Conservation (phyloP, 2,329 filamentous ascomycete species). For the Sarocladium brachiariae region DNA sequence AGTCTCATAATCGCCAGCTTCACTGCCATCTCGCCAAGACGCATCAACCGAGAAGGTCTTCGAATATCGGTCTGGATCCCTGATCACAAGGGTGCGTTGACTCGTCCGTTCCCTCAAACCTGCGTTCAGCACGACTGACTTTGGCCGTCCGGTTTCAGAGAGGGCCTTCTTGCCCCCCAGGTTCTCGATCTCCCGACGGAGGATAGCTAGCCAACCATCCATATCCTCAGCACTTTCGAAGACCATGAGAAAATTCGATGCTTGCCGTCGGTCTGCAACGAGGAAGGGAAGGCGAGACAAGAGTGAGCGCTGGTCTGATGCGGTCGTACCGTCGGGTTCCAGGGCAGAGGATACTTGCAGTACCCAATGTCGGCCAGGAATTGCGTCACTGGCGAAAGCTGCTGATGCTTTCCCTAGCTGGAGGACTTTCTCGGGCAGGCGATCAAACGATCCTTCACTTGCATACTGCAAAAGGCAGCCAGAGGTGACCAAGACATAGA, state of each 20-base stretch:
- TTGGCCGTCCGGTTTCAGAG: constrained; percentile 52
- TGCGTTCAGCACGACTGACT: constrained; percentile 29
- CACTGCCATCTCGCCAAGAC: constrained; percentile 18
- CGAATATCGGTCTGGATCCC: constrained; percentile 41
- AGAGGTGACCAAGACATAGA: constrained; percentile 64
- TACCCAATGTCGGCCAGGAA: constrained; percentile 75
- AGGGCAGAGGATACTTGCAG: constrained; percentile 65
- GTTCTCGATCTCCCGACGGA: constrained; percentile 64
- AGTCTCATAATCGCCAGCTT: constrained; percentile 13
- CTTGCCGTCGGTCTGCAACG: constrained; percentile 35
- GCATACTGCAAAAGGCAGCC: constrained; percentile 71
- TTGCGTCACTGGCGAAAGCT: constrained; percentile 72
- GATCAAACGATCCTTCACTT: constrained; percentile 61
- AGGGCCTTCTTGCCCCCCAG: constrained; percentile 60
- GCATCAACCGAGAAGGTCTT: constrained; percentile 15
- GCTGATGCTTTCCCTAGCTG: constrained; percentile 68
- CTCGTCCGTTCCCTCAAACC: constrained; percentile 31
- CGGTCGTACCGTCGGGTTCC: constrained; percentile 47
- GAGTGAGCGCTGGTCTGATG: constrained; percentile 43
- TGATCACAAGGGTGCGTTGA: constrained; percentile 40
- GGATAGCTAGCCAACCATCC: constrained; percentile 64
- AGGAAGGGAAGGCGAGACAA: constrained; percentile 47
- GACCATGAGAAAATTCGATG: constrained; percentile 62
- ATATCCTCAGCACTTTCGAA: constrained; percentile 68
- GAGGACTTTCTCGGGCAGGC: constrained; percentile 67